A percentile compares a stretch with the other conserved stretches of the same genome.
Conservation (phyloP, 306 rosid genomes). For the Myrica gale region DNA sequence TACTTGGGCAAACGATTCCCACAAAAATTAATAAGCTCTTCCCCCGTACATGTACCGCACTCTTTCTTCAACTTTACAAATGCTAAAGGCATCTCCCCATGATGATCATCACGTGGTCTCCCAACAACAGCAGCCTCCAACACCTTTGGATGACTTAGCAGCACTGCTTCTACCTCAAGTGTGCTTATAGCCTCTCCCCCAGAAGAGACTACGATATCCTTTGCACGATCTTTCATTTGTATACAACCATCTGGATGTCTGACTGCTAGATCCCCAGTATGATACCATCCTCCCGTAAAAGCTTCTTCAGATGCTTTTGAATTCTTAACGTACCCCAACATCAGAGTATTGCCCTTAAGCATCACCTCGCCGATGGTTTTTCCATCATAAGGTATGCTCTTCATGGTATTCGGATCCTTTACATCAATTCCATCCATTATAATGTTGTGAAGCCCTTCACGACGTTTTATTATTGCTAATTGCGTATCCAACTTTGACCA, state of each 20-base stretch:
- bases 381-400: slow-evolving; percentile 60
- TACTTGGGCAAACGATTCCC: slow-evolving; percentile 39
- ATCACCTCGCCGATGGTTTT: slow-evolving; percentile 73
- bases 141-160: slow-evolving; percentile 64
- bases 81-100: slow-evolving; percentile 46
- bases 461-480: slow-evolving; percentile 23
- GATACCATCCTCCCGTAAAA: slow-evolving; percentile 67
- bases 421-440: slow-evolving; percentile 60
- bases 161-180: slow-evolving; percentile 66
- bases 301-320: slow-evolving; percentile 48
- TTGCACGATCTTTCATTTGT: slow-evolving; percentile 70
- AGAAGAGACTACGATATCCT: slow-evolving; percentile 43
- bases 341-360: slow-evolving; percentile 62
- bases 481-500: slow-evolving; percentile 7
- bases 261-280: slow-evolving; percentile 69
- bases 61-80: slow-evolving; percentile 61
- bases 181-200: slow-evolving; percentile 55
- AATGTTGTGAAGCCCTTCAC: slow-evolving; percentile 27
- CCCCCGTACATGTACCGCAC: slow-evolving; percentile 25
- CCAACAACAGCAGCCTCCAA: slow-evolving; percentile 76
- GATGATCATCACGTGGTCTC: slow-evolving; percentile 26
- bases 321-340: slow-evolving; percentile 61
- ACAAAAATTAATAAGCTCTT: slow-evolving; percentile 62
- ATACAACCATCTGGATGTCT: slow-evolving; percentile 48
- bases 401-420: slow-evolving; percentile 59